Percentiles rank a stretch among this genome's conserved stretches.
These are phyloP conservation scores for Diaporthe sp. DNA, from an alignment of 2,329 filamentous ascomycete species.

Conservation along the genomic window DNA sequence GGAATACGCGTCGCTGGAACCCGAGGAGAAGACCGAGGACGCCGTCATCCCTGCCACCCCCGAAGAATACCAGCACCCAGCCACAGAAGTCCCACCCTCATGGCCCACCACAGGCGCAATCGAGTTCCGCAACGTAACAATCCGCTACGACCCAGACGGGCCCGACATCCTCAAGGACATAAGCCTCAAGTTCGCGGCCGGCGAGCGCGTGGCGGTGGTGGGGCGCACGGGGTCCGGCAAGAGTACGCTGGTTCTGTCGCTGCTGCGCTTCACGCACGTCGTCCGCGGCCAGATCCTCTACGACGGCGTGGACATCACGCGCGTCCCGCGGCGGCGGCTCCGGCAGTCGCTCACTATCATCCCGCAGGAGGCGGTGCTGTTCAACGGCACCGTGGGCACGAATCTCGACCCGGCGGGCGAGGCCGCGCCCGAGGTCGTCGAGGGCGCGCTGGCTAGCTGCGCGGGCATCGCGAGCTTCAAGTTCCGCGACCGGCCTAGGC, in stretches of 20 bases:
- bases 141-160: slow-evolving; percentile 45
- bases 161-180: slow-evolving; percentile 47
- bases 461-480: slow-evolving; percentile 68
- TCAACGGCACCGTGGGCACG: slow-evolving; percentile 54
- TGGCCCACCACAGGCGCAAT: slow-evolving; percentile 47
- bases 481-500: slow-evolving; percentile 50
- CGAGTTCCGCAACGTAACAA: slow-evolving; percentile 46
- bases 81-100: slow-evolving; percentile 37
- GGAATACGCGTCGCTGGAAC: slow-evolving; percentile 47
- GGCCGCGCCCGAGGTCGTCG: slow-evolving; percentile 65
- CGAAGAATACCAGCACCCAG: not conserved
- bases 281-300: slow-evolving; percentile 49
- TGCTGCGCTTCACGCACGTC: slow-evolving; percentile 52
- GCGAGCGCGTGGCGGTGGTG: slow-evolving; percentile 74
- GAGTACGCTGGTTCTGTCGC: slow-evolving; percentile 61
- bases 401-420: slow-evolving; percentile 76
- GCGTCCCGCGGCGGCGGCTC: slow-evolving; percentile 49
- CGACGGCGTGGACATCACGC: slow-evolving; percentile 52
- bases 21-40: slow-evolving; percentile 44
- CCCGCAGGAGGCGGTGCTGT: slow-evolving; percentile 55
- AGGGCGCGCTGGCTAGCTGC: slow-evolving; percentile 72
- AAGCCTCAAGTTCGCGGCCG: slow-evolving; percentile 54
- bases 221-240: slow-evolving; percentile 78
- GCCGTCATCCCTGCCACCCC: not conserved
- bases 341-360: slow-evolving; percentile 54